A percentile compares a stretch with the other conserved stretches of the same genome.
Evolutionary conservation across 2,329 filamentous ascomycete species (phyloP).

Genomic region (Aspergillus ochraceus): DNA sequence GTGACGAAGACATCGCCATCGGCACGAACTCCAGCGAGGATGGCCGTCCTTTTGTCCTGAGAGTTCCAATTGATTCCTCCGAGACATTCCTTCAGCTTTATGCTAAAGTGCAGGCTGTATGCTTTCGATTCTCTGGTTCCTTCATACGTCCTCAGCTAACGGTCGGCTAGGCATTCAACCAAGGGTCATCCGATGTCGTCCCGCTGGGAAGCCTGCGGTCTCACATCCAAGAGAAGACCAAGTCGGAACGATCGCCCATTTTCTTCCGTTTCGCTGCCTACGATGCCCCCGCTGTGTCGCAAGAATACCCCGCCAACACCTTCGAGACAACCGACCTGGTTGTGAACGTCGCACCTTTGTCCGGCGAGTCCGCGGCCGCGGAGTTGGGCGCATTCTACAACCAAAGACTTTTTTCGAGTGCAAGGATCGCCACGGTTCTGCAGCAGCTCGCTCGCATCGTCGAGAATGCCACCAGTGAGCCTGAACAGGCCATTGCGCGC

Average conservation of each 20-base stretch:
- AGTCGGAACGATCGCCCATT: slow-evolving; percentile 39
- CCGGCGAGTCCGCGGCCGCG: slow-evolving; percentile 22
- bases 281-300: slow-evolving; percentile 43
- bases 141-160: slow-evolving; percentile 5
- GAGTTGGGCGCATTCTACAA: slow-evolving; percentile 46
- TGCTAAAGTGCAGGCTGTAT: slow-evolving; percentile 42
- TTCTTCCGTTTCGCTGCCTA: slow-evolving; percentile 51
- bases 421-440: slow-evolving; percentile 44
- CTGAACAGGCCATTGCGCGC: slow-evolving; percentile 41
- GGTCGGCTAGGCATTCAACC: slow-evolving; percentile 35
- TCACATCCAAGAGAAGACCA: slow-evolving; percentile 42
- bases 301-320: slow-evolving; percentile 44
- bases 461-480: slow-evolving; percentile 40
- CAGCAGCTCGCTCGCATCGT: slow-evolving; percentile 45
- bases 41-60: slow-evolving; percentile 47
- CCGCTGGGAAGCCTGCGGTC: slow-evolving; percentile 41
- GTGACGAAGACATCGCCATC: slow-evolving; percentile 51
- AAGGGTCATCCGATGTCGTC: slow-evolving; percentile 44
- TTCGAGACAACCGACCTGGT: slow-evolving; percentile 47
- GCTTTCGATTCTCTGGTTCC: background rate
- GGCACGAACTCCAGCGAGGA: slow-evolving; percentile 46
- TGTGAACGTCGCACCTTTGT: slow-evolving; percentile 37
- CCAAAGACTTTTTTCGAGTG: slow-evolving; percentile 48
- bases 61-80: slow-evolving; percentile 40
- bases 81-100: slow-evolving; percentile 44